A percentile compares a stretch with the other conserved stretches of the same genome.
These are phyloP conservation scores for Apiospora rasikravindrae DNA, from an alignment of 2,329 filamentous ascomycete genomes.

Conservation along the genomic window DNA sequence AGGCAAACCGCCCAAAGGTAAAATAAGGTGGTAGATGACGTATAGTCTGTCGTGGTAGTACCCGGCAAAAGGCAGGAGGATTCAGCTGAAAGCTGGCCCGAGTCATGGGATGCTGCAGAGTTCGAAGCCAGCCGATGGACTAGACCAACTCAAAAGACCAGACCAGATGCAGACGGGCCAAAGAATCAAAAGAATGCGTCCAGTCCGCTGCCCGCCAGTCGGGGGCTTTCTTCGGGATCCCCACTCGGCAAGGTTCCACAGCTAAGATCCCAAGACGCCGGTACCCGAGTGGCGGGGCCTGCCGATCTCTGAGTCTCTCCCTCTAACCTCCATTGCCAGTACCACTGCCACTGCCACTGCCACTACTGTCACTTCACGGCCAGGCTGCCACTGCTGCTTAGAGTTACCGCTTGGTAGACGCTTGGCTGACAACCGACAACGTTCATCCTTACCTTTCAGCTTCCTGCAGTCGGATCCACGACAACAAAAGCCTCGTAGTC, in stretches of 20 bases:
- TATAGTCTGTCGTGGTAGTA: too few species aligned
- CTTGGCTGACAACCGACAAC: constrained; percentile 10
- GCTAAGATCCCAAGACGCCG: constrained; percentile 15
- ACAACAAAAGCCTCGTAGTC: neutral
- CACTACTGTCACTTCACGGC: neutral
- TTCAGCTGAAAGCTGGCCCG: neutral
- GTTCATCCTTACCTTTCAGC: neutral
- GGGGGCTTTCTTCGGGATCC: constrained; percentile 10
- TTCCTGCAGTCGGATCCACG: neutral
- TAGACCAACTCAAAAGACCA: constrained; percentile 4
- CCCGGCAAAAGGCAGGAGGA: neutral
- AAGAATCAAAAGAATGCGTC: neutral
- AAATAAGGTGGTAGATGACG: neutral
- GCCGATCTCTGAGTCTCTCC: constrained; percentile 1
- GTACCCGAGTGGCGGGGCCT: constrained; percentile 10
- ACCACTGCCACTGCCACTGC: too few species aligned
- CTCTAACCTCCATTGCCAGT: neutral
- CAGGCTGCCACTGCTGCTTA: neutral
- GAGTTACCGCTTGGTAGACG: neutral
- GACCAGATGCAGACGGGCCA: constrained; percentile 1
- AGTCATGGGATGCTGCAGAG: neutral
- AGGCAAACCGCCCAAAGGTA: neutral
- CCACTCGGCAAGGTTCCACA: constrained; percentile 9
- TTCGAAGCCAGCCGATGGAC: neutral
- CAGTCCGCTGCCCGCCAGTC: neutral